A percentile compares a stretch with the other conserved stretches of the same genome.
Conservation (phyloP, 352 stramenopile species). For the Blastocystis sp. region DNA sequence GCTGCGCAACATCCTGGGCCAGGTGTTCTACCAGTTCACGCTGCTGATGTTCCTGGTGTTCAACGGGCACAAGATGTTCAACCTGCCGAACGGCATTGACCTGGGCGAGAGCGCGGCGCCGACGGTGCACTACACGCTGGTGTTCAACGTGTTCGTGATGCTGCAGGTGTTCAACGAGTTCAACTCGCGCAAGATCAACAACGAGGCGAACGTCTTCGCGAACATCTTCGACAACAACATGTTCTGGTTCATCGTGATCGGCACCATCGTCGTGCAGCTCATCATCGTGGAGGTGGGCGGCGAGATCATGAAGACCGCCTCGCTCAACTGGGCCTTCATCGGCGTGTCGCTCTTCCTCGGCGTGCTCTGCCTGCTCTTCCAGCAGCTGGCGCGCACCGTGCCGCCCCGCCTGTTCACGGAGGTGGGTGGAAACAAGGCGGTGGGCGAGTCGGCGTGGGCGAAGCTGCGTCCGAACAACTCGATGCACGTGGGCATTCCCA, state of each 20-base stretch:
- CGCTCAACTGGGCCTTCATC: slow-evolving; percentile 76
- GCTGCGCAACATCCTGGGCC: slow-evolving; percentile 87
- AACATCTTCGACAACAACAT: slow-evolving; percentile 85
- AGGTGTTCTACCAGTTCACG: slow-evolving; percentile 84
- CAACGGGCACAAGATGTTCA: slow-evolving; percentile 72
- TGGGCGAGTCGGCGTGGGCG: slow-evolving; percentile 14
- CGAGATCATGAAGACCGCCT: slow-evolving; percentile 76
- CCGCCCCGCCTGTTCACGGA: slow-evolving; percentile 72
- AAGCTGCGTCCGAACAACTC: background rate
- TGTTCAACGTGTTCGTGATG: slow-evolving; percentile 95
- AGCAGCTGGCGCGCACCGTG: slow-evolving; percentile 78
- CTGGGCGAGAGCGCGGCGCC: slow-evolving; percentile 73
- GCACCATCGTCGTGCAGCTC: slow-evolving; percentile 85
- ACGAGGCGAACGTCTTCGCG: slow-evolving; percentile 89
- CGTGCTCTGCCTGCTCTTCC: slow-evolving; percentile 74
- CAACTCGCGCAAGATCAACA: slow-evolving; percentile 83
- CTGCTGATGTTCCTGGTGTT: slow-evolving; percentile 85
- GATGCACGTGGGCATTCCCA: slow-evolving; percentile 5
- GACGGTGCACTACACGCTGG: slow-evolving; percentile 86
- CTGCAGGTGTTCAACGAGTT: slow-evolving; percentile 88
- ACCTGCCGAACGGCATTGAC: slow-evolving; percentile 70
- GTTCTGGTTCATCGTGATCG: slow-evolving; percentile 84
- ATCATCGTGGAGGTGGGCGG: slow-evolving; percentile 90
- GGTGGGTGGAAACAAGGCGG: slow-evolving; percentile 27
- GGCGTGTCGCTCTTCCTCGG: slow-evolving; percentile 75